phyloP scores from a whole-genome alignment of 805 yeast species.

The Aciculoconidium aculeatum region DNA sequence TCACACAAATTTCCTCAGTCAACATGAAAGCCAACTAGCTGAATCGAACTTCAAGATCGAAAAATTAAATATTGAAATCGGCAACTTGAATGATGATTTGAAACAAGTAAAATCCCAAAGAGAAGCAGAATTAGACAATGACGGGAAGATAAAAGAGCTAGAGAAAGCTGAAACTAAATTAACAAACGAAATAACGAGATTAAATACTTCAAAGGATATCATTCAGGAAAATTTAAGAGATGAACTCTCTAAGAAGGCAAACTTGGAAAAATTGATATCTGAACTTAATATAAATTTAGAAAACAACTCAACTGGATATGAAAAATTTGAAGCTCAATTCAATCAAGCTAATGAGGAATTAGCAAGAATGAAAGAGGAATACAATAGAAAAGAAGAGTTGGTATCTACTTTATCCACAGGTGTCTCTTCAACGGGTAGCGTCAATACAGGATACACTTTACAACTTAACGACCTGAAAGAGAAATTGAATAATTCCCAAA shows the following conservation, averaged over 20 bases:
- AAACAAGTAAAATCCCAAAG: slow-evolving; percentile 45
- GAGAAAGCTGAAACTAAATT: slow-evolving; percentile 53
- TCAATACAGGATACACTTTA: slow-evolving; percentile 56
- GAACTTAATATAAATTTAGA: slow-evolving; percentile 27
- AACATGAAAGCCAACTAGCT: slow-evolving; percentile 35
- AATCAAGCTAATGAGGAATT: slow-evolving; percentile 39
- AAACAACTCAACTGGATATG: slow-evolving; percentile 32
- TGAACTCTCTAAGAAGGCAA: slow-evolving; percentile 34
- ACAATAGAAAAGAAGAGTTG: slow-evolving; percentile 66
- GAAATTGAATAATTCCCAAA: slow-evolving; percentile 46
- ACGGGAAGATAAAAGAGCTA: slow-evolving; percentile 52
- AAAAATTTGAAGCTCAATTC: slow-evolving; percentile 40
- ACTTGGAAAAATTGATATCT: slow-evolving; percentile 26
- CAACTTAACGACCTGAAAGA: slow-evolving; percentile 64
- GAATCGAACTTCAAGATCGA: slow-evolving; percentile 40
- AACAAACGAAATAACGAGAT: slow-evolving; percentile 60
- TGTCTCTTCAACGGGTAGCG: slow-evolving; percentile 73
- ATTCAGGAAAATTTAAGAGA: slow-evolving; percentile 53
- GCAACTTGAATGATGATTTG: slow-evolving; percentile 55
- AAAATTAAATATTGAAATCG: slow-evolving; percentile 49
- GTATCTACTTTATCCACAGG: slow-evolving; percentile 82
- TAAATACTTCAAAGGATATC: slow-evolving; percentile 58
- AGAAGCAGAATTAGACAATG: slow-evolving; percentile 54
- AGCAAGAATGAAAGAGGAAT: slow-evolving; percentile 39
- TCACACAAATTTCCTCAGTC: slow-evolving; percentile 37